These are phyloP conservation scores for Drosera spatulata DNA, from an alignment of 179 eudicot genomes.

Conservation along the genomic window DNA sequence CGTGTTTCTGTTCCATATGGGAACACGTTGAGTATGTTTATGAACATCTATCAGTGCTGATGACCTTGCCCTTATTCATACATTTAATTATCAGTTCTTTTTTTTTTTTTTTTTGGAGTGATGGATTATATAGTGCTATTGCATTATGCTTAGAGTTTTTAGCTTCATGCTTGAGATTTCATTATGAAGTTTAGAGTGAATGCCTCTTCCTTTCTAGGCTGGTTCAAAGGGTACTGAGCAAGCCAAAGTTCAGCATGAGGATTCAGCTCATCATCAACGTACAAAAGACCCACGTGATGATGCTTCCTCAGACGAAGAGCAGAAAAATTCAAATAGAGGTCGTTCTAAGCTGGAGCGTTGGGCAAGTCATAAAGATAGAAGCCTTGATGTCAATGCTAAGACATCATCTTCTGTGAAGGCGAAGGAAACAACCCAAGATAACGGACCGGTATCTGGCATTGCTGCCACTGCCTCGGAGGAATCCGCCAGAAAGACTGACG, in stretches of 20 bases:
- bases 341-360: conserved; percentile 93
- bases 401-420: conserved; percentile 22
- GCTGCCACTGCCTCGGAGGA: conserved; percentile 24
- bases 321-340: conserved; percentile 52
- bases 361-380: conserved; percentile 83
- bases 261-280: conserved; percentile 16
- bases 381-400: conserved; percentile 22
- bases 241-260: conserved; percentile 17
- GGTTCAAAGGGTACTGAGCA: conserved; percentile 39
- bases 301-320: conserved; percentile 36
- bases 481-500: conserved; percentile 25
- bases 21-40: no score
- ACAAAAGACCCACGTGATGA: conserved; percentile 34
- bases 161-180: no score
- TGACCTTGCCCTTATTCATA: no score
- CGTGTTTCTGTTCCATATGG: no score
- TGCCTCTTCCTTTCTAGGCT: conserved; percentile 33
- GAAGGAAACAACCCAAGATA: conserved; percentile 14
- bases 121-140: no score
- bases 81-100: no score
- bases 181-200: neutral
- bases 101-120: no score
- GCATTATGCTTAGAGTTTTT: no score
- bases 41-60: no score
- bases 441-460: no score